These are phyloP conservation scores for Plasmodium knowlesi DNA, from an alignment of 169 alveolate species.

Conservation along the genomic window DNA sequence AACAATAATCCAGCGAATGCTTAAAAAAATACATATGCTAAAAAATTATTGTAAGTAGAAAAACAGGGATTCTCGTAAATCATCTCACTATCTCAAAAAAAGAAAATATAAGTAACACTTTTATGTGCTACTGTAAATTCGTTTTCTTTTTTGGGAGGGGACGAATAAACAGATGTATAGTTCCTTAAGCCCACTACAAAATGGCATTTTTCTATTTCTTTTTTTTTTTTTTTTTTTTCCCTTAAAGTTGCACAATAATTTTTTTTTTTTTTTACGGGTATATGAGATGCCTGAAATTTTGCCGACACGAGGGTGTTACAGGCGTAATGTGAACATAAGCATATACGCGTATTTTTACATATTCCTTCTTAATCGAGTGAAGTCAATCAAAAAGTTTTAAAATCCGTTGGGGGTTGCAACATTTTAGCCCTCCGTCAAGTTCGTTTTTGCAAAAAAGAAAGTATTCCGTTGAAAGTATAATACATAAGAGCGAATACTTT, in stretches of 20 bases:
- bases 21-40: not conserved
- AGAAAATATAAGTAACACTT: not conserved
- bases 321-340: not conserved
- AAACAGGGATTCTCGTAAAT: not conserved
- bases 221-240: not conserved
- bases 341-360: not conserved
- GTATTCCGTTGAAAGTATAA: not conserved
- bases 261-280: not conserved
- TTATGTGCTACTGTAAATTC: not conserved
- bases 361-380: not conserved
- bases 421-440: not conserved
- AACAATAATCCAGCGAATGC: not conserved
- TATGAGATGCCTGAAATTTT: not conserved
- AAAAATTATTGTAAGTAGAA: not conserved
- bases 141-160: not conserved
- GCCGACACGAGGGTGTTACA: not conserved
- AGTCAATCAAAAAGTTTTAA: not conserved
- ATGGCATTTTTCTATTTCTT: not conserved
- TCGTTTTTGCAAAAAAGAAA: not conserved
- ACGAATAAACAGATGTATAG: not conserved
- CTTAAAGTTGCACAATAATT: not conserved
- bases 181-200: not conserved
- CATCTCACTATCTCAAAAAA: not conserved
- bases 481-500: not conserved
- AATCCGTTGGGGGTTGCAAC: conserved; percentile 6